Base-by-base conservation (phyloP, 2,329 filamentous ascomycete genomes). In the Aphanocladium album region DNA sequence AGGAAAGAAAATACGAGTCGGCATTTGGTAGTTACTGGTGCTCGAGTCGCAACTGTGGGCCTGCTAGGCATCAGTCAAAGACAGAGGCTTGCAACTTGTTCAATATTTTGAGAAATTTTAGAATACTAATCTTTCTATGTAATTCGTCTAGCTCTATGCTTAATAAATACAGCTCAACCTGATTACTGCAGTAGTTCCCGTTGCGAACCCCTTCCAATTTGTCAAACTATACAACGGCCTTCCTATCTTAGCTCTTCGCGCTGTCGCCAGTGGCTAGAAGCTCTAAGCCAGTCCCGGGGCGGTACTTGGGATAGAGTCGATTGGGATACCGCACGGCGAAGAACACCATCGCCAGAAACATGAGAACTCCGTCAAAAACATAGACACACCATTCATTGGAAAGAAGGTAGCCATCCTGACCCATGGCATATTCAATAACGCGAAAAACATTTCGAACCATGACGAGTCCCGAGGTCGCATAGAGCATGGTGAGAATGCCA, bases 351-450 rank as follows among this genome's bases (percentile, higher is more conserved):
- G 67, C 65, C 1, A 66, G 55, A n/a, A 70, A 68, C 74, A 79
- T 79, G n/a, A 73, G 67, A 2, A 70, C 62, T 0, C 69, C 70
- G 61, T 80, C 77, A 62, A 79, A 77, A 5, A 76, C 63, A 62
- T 77, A 79, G 8, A 75, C 45, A 5, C 68, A 66, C 70, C 71
- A 74, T 64, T 80, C 77, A 60, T 74, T 66, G 3, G 53, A 55
- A 19, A 79, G 64, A 0, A 74, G 64, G 61, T 77, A 78, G 0
- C 73, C 76, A 41, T 72, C 63, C 12, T 69, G 60, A 2, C 76
- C 77, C 68, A 73, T 70, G 1, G 66, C 69, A 65, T 79, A 82
- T 68, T 82, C 80, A n/a, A 81, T 65, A 2, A 78, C 71, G 7
- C 79, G 73, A 62, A 76, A 79, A 4, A 79, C 62, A 9, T 74